Evolutionary conservation across 2,329 filamentous ascomycete genomes (phyloP).

Genomic region (Amesomyces nigricolor): DNA sequence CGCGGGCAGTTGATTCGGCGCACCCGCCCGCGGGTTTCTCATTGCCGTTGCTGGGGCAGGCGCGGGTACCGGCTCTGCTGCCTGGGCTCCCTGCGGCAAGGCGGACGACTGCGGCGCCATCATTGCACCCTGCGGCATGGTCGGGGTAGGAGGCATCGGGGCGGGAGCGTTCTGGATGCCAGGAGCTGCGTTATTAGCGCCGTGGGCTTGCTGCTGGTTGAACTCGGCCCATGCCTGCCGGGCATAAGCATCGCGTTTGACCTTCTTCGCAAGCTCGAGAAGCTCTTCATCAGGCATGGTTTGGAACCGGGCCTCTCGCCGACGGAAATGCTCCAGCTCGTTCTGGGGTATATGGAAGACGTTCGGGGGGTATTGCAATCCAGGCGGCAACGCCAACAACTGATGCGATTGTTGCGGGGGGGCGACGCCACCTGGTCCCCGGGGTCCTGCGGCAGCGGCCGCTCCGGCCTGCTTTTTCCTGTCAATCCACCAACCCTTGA

Average conservation of each 20-base stretch:
- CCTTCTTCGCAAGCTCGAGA: slow-evolving; percentile 13
- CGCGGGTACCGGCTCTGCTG: slow-evolving; percentile 6
- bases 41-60: slow-evolving; percentile 18
- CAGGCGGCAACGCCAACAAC: slow-evolving; percentile 20
- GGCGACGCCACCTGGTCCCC: slow-evolving; percentile 3
- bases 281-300: slow-evolving; percentile 7
- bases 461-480: slow-evolving; percentile 3
- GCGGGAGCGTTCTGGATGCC: slow-evolving; percentile 5
- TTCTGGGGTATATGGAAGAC: slow-evolving; percentile 25
- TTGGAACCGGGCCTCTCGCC: slow-evolving; percentile 20
- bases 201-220: slow-evolving; percentile 9
- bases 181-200: slow-evolving; percentile 5
- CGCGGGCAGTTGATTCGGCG: slow-evolving; percentile 35
- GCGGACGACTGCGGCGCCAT: slow-evolving; percentile 18
- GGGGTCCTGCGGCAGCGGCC: background rate
- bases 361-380: slow-evolving; percentile 20
- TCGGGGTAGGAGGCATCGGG: background rate
- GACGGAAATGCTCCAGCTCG: slow-evolving; percentile 28
- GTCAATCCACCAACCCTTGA: slow-evolving; percentile 4
- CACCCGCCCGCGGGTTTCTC: slow-evolving; percentile 28
- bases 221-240: slow-evolving; percentile 15
- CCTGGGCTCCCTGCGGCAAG: slow-evolving; percentile 5
- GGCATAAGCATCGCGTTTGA: slow-evolving; percentile 15
- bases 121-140: slow-evolving; percentile 3
- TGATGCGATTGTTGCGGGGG: slow-evolving; percentile 15